Evolutionary conservation across 306 rosid genomes (phyloP), one percentile per base, ranked within the genome.

Genomic region (Vigna trinervia): DNA sequence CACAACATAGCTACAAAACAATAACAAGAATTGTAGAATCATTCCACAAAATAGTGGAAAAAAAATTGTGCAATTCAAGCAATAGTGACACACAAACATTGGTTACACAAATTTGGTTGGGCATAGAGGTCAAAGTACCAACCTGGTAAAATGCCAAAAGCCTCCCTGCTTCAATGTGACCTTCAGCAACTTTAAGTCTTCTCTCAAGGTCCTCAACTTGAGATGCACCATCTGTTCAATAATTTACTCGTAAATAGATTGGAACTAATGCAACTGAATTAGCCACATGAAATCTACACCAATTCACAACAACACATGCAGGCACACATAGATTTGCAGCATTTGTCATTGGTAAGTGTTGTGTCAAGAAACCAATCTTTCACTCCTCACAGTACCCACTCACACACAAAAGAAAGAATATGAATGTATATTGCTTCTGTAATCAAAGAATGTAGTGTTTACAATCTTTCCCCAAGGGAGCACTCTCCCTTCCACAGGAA

Each of bases 81-180:
- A 20, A 79, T 26, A 65, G 51, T 5, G 11, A 57, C 64, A 36
- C 75, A 68, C 50, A 74, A 17, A 17, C 52, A 43, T 15, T 43
- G 22, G 41, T 12, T 26, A 15, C 22, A 58, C 43, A 76, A 78
- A 59, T 82, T 71, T 61, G 74, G 28, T 30, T 39, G 75, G 28
- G 28, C 63, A 36, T 11, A 46, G 12, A 34, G 61, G 28, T 67
- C 76, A 81, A 77, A 72, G 32, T 76, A 83, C 83, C 57, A 78
- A 92, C 99, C 99, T 92, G 97, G 78, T 92, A 95, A 77, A 83
- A 86, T n/a, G 89, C 89, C 83, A 95, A 86, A 85, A 91, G 97
- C 86, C 99, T 88, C 73, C 96, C 96, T 32, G 93, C 98, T 84
- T 95, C 99, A 86, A 95, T 82, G 78, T 92, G 99, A 76, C 92